Conservation (phyloP, 75 land plant genomes). For the Sequoia sempervirens region DNA sequence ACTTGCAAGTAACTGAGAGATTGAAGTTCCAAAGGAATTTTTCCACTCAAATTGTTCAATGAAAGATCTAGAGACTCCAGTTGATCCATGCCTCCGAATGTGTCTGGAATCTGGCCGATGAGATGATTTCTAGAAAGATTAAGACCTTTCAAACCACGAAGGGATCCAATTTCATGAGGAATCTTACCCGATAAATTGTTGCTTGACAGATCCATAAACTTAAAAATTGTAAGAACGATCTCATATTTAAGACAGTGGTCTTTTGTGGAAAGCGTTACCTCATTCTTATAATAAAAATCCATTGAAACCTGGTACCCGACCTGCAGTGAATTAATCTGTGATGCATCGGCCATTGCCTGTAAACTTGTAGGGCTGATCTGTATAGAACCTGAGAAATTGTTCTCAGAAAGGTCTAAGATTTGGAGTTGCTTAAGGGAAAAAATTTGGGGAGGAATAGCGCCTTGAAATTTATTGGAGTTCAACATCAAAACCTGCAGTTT, state of each 20-base stretch:
- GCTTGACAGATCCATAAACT: constrained; percentile 50
- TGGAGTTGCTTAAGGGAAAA: constrained; percentile 26
- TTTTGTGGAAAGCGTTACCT: constrained; percentile 29
- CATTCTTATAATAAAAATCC: constrained; percentile 21
- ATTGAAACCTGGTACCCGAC: not conserved
- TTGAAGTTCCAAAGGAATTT: constrained; percentile 45
- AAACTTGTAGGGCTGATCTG: constrained; percentile 14
- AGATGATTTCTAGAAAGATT: constrained; percentile 48
- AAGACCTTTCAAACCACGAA: constrained; percentile 30
- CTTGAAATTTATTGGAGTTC: constrained; percentile 25
- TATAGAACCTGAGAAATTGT: constrained; percentile 50
- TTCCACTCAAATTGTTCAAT: constrained; percentile 36
- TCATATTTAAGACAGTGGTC: constrained; percentile 26
- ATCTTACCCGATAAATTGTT: constrained; percentile 44
- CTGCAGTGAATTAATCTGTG: not conserved
- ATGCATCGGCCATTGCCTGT: constrained; percentile 34
- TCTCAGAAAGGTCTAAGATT: constrained; percentile 50
- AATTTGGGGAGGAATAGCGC: constrained; percentile 25
- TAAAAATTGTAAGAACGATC: constrained; percentile 31
- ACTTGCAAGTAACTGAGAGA: constrained; percentile 30
- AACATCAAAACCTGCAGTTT: constrained; percentile 19
- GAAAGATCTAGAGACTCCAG: constrained; percentile 66
- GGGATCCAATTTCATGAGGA: constrained; percentile 32
- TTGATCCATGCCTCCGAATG: constrained; percentile 25
- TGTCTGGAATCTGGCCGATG: constrained; percentile 38